These are phyloP conservation scores for Penicillium cosmopolitanum DNA, from an alignment of 495 filamentous ascomycete species.

Conservation along the genomic window DNA sequence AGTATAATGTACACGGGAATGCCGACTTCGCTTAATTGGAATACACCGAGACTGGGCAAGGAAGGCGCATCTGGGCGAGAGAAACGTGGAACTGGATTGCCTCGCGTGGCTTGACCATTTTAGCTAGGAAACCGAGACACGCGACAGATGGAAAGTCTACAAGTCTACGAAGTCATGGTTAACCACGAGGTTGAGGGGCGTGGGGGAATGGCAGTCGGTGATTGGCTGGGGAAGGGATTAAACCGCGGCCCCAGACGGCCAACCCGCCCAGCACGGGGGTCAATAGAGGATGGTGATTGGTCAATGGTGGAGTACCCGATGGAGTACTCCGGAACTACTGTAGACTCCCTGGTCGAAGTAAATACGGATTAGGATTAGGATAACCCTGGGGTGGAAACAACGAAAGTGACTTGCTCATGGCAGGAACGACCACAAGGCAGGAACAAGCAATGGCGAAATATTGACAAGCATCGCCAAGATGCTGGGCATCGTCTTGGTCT, in stretches of 20 bases:
- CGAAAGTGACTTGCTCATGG: neutral
- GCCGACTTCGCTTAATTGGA: neutral
- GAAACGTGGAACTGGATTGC: neutral
- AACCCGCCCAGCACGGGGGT: slow-evolving; percentile 1
- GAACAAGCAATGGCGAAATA: slow-evolving; percentile 1
- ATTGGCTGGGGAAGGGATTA: neutral
- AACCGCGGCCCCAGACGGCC: slow-evolving; percentile 1
- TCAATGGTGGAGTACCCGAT: no score
- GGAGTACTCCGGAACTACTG: no score
- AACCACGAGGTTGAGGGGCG: slow-evolving; percentile 1
- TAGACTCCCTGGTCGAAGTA: no score
- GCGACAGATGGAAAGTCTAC: neutral
- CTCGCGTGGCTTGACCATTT: neutral
- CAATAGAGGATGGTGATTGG: neutral
- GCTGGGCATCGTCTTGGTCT: slow-evolving; percentile 5
- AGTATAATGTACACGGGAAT: no score
- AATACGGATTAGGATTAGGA: neutral
- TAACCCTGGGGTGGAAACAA: neutral
- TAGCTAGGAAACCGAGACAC: neutral
- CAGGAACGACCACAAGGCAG: slow-evolving; percentile 1
- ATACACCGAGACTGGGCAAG: neutral
- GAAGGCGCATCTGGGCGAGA: neutral
- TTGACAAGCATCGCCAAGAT: slow-evolving; percentile 5
- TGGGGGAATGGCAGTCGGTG: neutral
- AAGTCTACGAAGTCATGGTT: neutral